Evolutionary conservation across 768 basidiomycete genomes (phyloP), one percentile per base, ranked within the genome.

Genomic region (Tylopilus rubrobrunneus): DNA sequence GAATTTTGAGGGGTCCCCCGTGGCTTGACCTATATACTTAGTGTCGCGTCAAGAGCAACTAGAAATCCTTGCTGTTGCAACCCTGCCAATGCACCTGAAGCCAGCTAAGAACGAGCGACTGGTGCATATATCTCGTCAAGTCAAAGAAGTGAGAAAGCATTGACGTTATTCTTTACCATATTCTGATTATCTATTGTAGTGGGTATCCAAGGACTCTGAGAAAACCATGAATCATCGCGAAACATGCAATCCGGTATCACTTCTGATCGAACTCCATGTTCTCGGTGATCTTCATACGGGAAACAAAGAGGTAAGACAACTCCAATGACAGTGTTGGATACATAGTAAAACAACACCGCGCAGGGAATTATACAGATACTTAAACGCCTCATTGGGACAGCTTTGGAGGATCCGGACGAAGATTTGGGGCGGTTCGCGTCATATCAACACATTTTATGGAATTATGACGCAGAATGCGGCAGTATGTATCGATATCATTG

Each of bases 361-460:
- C 36, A 70, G 68, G 46, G 47, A 40, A 37, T 55, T 19, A 45
- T 44, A 7, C 55, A 61, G 50, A 37, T 58, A 5, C 58, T 75
- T 2, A 66, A 72, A 28, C 69, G 71, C 19, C 67, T 85, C 33
- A 66, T 82, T 36, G 62, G 70, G 23, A 50, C 74, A 10, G 73
- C 76, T 27, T 73, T 73, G 34, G 62, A 69, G 10, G 65, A 71
- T 37, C 64, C 65, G 7, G 48, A 57, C 14, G 60, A 65, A 40
- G 63, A 81, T 5, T 62, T 87, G 10, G 55, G 68, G 23, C 78
- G 76, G 51, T 66, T 86, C 34, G 69, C 78, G 12, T 64, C 74
- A 1, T 83, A 84, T 60, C 82, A 81, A 56, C 84, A 84, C 56
- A 66, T 82, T n/a, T 39, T 77, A 29, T 87, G 85, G 86, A 51